These are phyloP conservation scores for Limonomyces culmigenus DNA, from an alignment of 1,284 basidiomycete genomes.

Conservation along the genomic window DNA sequence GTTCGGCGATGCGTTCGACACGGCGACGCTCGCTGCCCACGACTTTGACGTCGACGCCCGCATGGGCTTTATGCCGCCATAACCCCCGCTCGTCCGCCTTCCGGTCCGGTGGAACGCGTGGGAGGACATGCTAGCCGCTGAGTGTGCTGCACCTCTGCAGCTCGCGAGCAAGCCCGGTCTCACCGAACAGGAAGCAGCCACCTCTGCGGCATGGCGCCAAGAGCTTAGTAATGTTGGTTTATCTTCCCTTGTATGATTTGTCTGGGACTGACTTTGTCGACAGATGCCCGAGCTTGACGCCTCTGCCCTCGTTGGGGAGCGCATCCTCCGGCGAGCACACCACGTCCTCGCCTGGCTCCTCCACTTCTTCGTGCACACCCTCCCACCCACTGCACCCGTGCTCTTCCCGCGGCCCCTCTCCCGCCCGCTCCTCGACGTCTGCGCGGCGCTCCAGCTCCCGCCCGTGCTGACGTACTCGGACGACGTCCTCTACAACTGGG, in stretches of 20 bases:
- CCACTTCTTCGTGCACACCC: constrained; percentile 80
- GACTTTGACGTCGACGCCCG: constrained; percentile 91
- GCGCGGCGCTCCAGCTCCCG: constrained; percentile 64
- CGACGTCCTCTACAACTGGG: constrained; percentile 89
- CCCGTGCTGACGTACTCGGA: constrained; percentile 90
- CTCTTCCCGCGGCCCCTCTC: constrained; percentile 59
- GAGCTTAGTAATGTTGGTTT: constrained; percentile 39
- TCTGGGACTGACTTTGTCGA: no score
- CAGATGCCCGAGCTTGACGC: constrained; percentile 19
- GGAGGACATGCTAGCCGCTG: constrained; percentile 47
- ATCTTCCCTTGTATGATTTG: no score
- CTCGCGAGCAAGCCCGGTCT: constrained; percentile 33
- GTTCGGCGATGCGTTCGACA: constrained; percentile 44
- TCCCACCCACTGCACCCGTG: constrained; percentile 33
- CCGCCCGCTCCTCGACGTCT: constrained; percentile 68
- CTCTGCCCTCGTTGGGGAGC: no score
- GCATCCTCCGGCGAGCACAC: constrained; percentile 67
- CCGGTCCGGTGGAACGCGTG: constrained; percentile 47
- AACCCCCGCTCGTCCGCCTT: constrained; percentile 53
- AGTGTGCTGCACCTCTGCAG: constrained; percentile 30
- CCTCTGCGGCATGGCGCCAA: constrained; percentile 44
- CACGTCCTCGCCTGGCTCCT: constrained; percentile 73
- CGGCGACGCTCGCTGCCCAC: constrained; percentile 76
- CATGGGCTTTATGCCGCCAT: constrained; percentile 85
- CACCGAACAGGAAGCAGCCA: constrained; percentile 23